These are phyloP conservation scores for Pugionium cornutum DNA, from an alignment of 345 rosid genomes.

Conservation along the genomic window DNA sequence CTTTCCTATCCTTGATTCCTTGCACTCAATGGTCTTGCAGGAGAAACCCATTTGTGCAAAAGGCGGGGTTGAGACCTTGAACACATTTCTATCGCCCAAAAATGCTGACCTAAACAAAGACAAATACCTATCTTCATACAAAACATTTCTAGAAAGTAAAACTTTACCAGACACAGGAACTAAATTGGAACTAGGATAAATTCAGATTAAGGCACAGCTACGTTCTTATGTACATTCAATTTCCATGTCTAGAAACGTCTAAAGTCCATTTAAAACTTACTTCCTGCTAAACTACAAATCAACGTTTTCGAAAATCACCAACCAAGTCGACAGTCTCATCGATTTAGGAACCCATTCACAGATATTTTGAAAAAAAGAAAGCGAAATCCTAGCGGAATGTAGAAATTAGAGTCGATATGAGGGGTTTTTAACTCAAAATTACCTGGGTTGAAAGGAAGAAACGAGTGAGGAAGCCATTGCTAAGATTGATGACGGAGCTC, in stretches of 20 bases:
- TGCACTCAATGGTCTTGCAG: constrained; percentile 67
- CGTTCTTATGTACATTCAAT: background rate
- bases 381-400: background rate
- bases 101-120: constrained; percentile 53
- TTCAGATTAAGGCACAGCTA: background rate
- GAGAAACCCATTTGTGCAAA: constrained; percentile 44
- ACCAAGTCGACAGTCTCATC: background rate
- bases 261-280: constrained; percentile 6
- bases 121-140: constrained; percentile 11
- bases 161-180: constrained; percentile 2
- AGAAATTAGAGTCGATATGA: background rate
- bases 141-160: background rate
- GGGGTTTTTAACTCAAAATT: background rate
- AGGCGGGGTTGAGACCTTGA: constrained; percentile 44
- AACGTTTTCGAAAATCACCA: background rate
- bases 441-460: constrained; percentile 69
- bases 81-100: constrained; percentile 61
- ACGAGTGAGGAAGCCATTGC: constrained; percentile 70
- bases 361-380: background rate
- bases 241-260: constrained; percentile 7
- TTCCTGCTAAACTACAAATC: background rate
- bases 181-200: background rate
- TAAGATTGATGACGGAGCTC: constrained; percentile 35
- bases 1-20: constrained; percentile 95
- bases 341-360: background rate